These are phyloP conservation scores for Fusarium nematophilum DNA, from an alignment of 2,329 filamentous ascomycete genomes.

Conservation along the genomic window DNA sequence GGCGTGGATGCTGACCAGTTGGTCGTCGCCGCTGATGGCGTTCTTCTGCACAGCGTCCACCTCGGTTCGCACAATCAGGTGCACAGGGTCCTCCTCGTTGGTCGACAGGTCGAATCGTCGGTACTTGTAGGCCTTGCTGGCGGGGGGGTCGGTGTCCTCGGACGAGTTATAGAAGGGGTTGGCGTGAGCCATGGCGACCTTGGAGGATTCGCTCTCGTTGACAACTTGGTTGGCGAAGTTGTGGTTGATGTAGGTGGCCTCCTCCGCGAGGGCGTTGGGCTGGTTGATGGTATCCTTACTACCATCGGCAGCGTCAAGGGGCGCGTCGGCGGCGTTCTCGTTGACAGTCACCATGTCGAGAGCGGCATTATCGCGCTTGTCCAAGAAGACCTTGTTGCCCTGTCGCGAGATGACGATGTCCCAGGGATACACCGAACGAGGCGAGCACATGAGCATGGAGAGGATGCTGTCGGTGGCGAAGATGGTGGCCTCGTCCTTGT, in stretches of 20 bases:
- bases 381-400: slow-evolving; percentile 96
- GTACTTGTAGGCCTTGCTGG: slow-evolving; percentile 99
- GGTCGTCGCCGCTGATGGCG: slow-evolving; percentile 89
- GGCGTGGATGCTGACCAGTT: slow-evolving; percentile 91
- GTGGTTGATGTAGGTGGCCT: slow-evolving; percentile 99
- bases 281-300: slow-evolving; percentile 97
- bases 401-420: slow-evolving; percentile 94
- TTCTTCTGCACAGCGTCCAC: slow-evolving; percentile 97
- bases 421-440: slow-evolving; percentile 97
- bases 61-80: slow-evolving; percentile 94
- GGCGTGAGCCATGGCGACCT: slow-evolving; percentile 85
- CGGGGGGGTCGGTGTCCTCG: slow-evolving; percentile 92
- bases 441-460: slow-evolving; percentile 99
- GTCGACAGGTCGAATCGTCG: slow-evolving; percentile 95
- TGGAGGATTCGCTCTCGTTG: slow-evolving; percentile 79
- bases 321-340: slow-evolving; percentile 96
- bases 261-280: slow-evolving; percentile 90
- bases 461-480: slow-evolving; percentile 98
- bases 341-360: slow-evolving; percentile 99
- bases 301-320: slow-evolving; percentile 89
- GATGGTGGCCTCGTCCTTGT: slow-evolving; percentile 95
- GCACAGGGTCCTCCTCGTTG: slow-evolving; percentile 92
- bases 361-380: slow-evolving; percentile 95
- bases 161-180: slow-evolving; percentile 98
- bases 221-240: slow-evolving; percentile 98